phyloP scores from a whole-genome alignment of 2,329 filamentous ascomycete genomes.

The Colletotrichum sp. region DNA sequence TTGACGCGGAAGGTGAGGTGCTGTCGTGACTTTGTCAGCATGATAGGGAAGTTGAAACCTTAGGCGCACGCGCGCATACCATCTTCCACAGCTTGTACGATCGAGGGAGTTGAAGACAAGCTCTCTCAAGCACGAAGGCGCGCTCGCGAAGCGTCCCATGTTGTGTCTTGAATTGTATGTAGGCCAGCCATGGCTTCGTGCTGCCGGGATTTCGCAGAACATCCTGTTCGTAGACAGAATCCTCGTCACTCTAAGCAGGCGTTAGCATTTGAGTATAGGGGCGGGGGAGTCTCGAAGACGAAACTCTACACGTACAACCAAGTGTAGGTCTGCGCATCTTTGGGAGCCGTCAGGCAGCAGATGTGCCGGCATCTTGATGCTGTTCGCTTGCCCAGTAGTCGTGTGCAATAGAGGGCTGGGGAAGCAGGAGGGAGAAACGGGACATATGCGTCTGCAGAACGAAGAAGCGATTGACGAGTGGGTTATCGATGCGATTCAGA shows the following conservation, averaged over 20 bases:
- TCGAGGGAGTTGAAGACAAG: slow-evolving; percentile 85
- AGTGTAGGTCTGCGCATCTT: slow-evolving; percentile 51
- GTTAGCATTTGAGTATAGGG: slow-evolving; percentile 27
- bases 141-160: slow-evolving; percentile 88
- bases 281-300: not conserved
- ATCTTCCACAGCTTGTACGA: slow-evolving; percentile 99
- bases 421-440: not conserved
- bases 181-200: slow-evolving; percentile 93
- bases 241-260: slow-evolving; percentile 74
- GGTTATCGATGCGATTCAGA: not conserved
- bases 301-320: slow-evolving; percentile 45
- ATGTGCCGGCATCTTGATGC: slow-evolving; percentile 14
- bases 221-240: slow-evolving; percentile 96
- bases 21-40: slow-evolving; percentile 40
- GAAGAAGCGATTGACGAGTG: not conserved
- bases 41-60: not conserved
- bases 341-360: slow-evolving; percentile 37
- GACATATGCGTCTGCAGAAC: not conserved
- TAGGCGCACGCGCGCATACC: slow-evolving; percentile 48
- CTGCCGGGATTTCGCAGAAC: slow-evolving; percentile 84
- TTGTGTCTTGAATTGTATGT: slow-evolving; percentile 88
- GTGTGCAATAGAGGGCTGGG: not conserved
- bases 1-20: slow-evolving; percentile 86
- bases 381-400: not conserved
- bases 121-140: slow-evolving; percentile 86